Evolutionary conservation across 768 basidiomycete species (phyloP), one percentile per base, ranked within the genome.

Genomic region (Phlebiopsis flavidoalba): DNA sequence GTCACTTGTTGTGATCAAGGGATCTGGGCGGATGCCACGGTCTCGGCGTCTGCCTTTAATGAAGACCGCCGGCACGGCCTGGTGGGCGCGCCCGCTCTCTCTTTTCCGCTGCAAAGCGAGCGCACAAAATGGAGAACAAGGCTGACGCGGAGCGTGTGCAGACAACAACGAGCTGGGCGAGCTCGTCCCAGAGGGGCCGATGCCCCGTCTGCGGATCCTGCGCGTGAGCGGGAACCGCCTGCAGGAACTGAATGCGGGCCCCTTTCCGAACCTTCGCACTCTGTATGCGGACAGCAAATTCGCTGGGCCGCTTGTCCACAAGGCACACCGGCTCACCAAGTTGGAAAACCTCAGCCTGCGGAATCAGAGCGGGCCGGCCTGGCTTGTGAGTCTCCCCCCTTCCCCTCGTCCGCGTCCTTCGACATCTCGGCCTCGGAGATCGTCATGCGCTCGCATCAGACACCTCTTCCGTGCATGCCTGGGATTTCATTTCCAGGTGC

Each of bases 301-400:
- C 45, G 77, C 92, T 35, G 74, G 71, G 35, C 69, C 75, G 51
- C n/a, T n/a, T 6, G 71, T 90, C 53, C 72, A 67, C 50, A 83
- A 83, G 71, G 75, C 83, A 68, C 79, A 83, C 62, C 78, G 82
- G 15, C 75, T 91, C 66, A 75, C 72, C 54, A 90, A 84, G 73
- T 77, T 99, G 69, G 95, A 98, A 74, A 93, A 93, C 68, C 79
- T 99, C 55, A 95, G 92, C 69, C 65, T 98, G 77, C 83, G 97
- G 73, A 93, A 94, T 74, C 96, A 99, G 75, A 80, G 81, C 69
- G 87, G n/a, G 86, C 64, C 78, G 82, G 48, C 56, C 61, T 48
- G 83, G 82, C 59, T 73, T 94, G 91, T 91, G 73, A 83, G 89
- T 87, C 51, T 64, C 15, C 46, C n/a, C n/a, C n/a, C n/a, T n/a